Conservation (phyloP, 2,329 filamentous ascomycete species). For the Arachnomyces sp. region DNA sequence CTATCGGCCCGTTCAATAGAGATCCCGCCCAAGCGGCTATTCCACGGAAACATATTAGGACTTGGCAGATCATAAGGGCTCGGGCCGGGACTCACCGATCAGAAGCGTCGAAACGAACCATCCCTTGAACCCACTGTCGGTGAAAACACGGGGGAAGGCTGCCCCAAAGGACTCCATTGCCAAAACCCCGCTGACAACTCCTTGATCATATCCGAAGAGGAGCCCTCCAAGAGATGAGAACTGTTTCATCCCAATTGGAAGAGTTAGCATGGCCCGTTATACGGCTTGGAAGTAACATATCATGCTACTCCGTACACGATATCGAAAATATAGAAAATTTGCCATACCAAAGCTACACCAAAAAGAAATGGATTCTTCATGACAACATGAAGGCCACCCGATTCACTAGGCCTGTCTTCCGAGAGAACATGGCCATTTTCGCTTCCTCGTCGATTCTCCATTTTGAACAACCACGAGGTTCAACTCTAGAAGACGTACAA, state of each 20-base stretch:
- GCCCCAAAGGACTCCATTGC: constrained; percentile 40
- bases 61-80: background rate
- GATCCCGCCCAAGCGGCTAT: constrained; percentile 44
- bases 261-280: background rate
- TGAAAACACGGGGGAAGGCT: constrained; percentile 32
- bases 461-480: no score
- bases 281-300: background rate
- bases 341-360: constrained; percentile 35
- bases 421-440: no score
- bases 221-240: constrained; percentile 37
- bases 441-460: no score
- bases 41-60: background rate
- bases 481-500: no score
- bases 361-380: constrained; percentile 38
- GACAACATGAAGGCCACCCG: constrained; percentile 20
- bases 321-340: constrained; percentile 12
- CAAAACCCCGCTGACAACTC: no score
- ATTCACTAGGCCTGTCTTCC: background rate
- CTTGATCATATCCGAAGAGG: constrained; percentile 37
- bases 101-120: constrained; percentile 47
- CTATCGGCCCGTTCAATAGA: constrained; percentile 39
- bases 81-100: constrained; percentile 24
- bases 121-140: constrained; percentile 42
- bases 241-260: constrained; percentile 12
- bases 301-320: constrained; percentile 6